Conservation (phyloP, 805 yeast genomes). For the Monosporozyma solicola region DNA sequence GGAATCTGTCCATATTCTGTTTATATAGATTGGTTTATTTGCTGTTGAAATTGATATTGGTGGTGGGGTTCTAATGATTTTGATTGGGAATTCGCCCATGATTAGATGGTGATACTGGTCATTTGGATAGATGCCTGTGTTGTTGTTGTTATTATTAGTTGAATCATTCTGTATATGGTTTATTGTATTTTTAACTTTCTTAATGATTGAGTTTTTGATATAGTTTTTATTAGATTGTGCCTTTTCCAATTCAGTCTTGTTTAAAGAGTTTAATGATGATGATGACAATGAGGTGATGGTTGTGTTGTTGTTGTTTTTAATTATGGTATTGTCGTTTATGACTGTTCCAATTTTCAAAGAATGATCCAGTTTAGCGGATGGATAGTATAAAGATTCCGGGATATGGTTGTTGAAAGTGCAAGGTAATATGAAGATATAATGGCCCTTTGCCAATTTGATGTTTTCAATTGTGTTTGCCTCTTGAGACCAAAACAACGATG, state of each 20-base stretch:
- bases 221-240: slow-evolving; percentile 7
- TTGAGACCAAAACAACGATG: no score
- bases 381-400: slow-evolving; percentile 45
- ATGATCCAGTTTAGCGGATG: slow-evolving; percentile 24
- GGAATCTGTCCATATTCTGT: slow-evolving; percentile 66
- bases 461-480: background rate
- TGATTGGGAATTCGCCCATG: slow-evolving; percentile 27
- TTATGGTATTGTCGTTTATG: slow-evolving; percentile 1
- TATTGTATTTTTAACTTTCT: slow-evolving; percentile 21
- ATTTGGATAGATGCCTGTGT: no score
- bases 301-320: background rate
- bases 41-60: slow-evolving; percentile 32
- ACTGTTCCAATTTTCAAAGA: slow-evolving; percentile 14
- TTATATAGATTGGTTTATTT: slow-evolving; percentile 70
- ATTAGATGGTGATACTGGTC: background rate
- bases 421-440: slow-evolving; percentile 59
- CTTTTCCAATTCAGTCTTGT: slow-evolving; percentile 10
- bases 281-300: background rate
- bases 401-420: slow-evolving; percentile 47
- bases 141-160: slow-evolving; percentile 1
- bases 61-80: slow-evolving; percentile 37
- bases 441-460: slow-evolving; percentile 32
- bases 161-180: slow-evolving; percentile 6
- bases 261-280: background rate
- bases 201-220: slow-evolving; percentile 12